phyloP scores from a whole-genome alignment of 192 early-diverging fungal genomes.

The Powellomyces hirtus region DNA sequence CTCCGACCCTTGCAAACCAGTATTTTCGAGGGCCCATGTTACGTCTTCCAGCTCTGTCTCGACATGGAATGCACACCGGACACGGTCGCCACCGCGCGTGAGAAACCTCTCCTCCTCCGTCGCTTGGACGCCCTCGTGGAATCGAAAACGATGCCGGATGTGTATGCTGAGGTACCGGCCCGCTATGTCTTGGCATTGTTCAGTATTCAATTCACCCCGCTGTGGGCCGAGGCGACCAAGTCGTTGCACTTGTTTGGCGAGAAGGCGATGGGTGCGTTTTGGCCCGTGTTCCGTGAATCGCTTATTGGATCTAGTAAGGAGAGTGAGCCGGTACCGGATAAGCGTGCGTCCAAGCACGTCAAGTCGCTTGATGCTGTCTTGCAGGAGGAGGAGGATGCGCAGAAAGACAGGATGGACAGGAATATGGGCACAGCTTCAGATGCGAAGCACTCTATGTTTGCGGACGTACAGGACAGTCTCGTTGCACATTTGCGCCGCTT shows the following conservation, averaged over 20 bases:
- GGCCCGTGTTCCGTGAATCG: constrained; percentile 37
- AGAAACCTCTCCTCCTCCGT: constrained; percentile 75
- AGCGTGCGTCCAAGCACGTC: background rate
- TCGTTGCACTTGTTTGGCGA: background rate
- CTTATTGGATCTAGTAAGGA: background rate
- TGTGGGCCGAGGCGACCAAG: constrained; percentile 77
- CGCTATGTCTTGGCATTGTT: constrained; percentile 69
- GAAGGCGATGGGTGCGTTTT: constrained; percentile 42
- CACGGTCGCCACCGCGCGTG: constrained; percentile 67
- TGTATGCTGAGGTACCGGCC: constrained; percentile 68
- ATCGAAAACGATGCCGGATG: constrained; percentile 60
- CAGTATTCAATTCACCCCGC: constrained; percentile 75
- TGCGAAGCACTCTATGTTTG: background rate
- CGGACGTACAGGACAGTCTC: background rate
- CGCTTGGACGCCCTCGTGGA: constrained; percentile 63
- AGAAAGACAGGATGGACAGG: background rate
- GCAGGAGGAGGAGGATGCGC: background rate
- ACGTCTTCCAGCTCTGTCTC: constrained; percentile 36
- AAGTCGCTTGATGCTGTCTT: background rate
- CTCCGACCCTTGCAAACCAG: constrained; percentile 34
- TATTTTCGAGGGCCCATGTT: constrained; percentile 15
- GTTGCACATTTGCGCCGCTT: background rate
- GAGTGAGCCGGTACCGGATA: background rate
- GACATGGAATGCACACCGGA: constrained; percentile 65
- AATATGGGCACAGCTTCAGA: background rate